Evolutionary conservation across 768 basidiomycete species (phyloP), one percentile per base, ranked within the genome.

Genomic region (Lactarius deliciosus): DNA sequence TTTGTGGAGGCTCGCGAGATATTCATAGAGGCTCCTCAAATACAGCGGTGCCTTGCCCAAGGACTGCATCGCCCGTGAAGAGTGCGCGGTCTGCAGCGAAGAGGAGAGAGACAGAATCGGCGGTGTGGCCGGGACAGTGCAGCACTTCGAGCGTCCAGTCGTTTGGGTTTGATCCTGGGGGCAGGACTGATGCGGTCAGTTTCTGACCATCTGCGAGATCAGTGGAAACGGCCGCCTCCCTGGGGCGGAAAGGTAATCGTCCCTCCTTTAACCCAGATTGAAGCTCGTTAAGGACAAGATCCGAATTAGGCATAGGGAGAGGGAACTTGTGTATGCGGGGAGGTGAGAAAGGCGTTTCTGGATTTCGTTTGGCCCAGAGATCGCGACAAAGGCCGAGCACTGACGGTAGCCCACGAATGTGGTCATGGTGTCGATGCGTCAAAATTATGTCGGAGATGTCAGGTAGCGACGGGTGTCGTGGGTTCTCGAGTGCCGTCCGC

Each of bases 401-500:
- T 34, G 83, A 77, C 0, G 84, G 83, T 2, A 97, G 79, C 5
- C 95, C 96, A 8, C 84, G 84, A 69, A 88, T 81, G 70, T 98
- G 96, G 77, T 98, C 96, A 36, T 79, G 78, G 74, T 98, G 96
- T 82, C 88, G 88, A 76, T 98, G 96, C 0, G 94, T 93, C 63
- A 98, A 80, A 72, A 98, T 80, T 76, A 98, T 92, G 74, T 98
- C 94, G 13, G 92, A 92, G 58, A 98, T 77, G 58, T 87, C 83
- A 9, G 86, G 85, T 55, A 80, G 77, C 28, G 71, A 63, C 7
- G 79, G 74, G 60, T 83, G 75, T 45, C 73, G 72, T 30, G 73
- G 73, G 6, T 80, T 79, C 54, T 76, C 74, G n/a, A 94, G 79
- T 28, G 87, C 86, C 16, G 81, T 79, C 66, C 85, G 80, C 47